Percentiles rank a stretch among this genome's conserved stretches.
phyloP scores from a whole-genome alignment of 2,329 filamentous ascomycete species.

The Uncinocarpus reesii region DNA sequence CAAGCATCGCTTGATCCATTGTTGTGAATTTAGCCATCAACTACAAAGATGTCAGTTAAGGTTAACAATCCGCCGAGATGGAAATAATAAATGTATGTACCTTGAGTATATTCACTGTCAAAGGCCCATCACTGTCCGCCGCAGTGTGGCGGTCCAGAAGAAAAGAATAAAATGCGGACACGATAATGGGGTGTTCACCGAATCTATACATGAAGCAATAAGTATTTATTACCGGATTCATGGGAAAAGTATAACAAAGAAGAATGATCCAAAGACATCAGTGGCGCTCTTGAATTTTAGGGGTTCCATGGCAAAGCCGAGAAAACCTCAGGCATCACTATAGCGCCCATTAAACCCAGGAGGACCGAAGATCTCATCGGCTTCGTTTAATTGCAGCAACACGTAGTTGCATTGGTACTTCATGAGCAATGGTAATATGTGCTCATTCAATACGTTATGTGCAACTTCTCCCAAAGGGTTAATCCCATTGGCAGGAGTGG shows the following conservation, averaged over 20 bases:
- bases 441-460: constrained; percentile 2
- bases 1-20: constrained; percentile 47
- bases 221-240: constrained; percentile 21
- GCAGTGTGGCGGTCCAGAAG: constrained; percentile 41
- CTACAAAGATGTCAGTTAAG: constrained; percentile 29
- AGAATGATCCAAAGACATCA: neutral
- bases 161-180: constrained; percentile 41
- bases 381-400: neutral
- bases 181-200: constrained; percentile 40
- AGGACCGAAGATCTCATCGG: neutral
- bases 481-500: constrained; percentile 11
- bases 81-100: constrained; percentile 23
- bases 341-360: neutral
- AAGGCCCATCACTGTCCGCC: constrained; percentile 37
- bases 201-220: constrained; percentile 31
- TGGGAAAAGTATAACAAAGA: neutral
- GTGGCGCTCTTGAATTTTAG: neutral
- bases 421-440: constrained; percentile 4
- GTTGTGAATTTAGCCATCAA: constrained; percentile 47
- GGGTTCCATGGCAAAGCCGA: neutral
- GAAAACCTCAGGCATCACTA: neutral
- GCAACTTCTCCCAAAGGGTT: neutral
- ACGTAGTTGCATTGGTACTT: neutral
- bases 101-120: constrained; percentile 39
- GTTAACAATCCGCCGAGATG: neutral